These are phyloP conservation scores for Kluyveromyces marxianus DNA, from an alignment of 1,139 yeast genomes.

Conservation along the genomic window DNA sequence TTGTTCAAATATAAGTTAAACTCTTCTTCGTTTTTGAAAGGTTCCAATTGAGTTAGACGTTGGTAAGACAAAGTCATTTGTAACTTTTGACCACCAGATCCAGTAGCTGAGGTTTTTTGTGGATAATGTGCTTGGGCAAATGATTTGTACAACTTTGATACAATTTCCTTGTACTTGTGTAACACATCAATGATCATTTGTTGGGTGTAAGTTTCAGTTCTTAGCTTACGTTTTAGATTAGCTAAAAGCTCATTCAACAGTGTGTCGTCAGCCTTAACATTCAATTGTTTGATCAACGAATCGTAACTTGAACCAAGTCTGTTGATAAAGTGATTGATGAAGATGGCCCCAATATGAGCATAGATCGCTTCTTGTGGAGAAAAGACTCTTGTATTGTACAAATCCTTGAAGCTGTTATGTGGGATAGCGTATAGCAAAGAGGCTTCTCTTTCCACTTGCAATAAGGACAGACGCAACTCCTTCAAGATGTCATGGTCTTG, in stretches of 20 bases:
- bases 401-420: conserved; percentile 68
- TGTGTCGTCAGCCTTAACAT: conserved; percentile 22
- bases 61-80: conserved; percentile 86
- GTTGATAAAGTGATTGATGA: conserved; percentile 89
- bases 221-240: conserved; percentile 78
- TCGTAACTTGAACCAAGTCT: conserved; percentile 81
- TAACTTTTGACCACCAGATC: conserved; percentile 30
- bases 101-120: conserved; percentile 38
- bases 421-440: conserved; percentile 89
- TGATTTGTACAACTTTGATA: conserved; percentile 79
- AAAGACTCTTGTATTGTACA: conserved; percentile 68
- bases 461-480: conserved; percentile 61
- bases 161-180: conserved; percentile 59
- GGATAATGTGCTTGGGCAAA: conserved; percentile 90
- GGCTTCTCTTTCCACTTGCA: conserved; percentile 91
- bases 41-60: conserved; percentile 69
- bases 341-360: conserved; percentile 89
- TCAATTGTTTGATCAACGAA: conserved; percentile 38
- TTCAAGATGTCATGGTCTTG: conserved; percentile 31
- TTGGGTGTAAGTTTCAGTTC: conserved; percentile 91
- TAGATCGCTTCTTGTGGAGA: conserved; percentile 92
- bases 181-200: conserved; percentile 75
- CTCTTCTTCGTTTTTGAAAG: conserved; percentile 69
- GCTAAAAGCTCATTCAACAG: conserved; percentile 68
- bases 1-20: conserved; percentile 61